phyloP scores from a whole-genome alignment of 495 filamentous ascomycete species.

The Penicillium roqueforti region DNA sequence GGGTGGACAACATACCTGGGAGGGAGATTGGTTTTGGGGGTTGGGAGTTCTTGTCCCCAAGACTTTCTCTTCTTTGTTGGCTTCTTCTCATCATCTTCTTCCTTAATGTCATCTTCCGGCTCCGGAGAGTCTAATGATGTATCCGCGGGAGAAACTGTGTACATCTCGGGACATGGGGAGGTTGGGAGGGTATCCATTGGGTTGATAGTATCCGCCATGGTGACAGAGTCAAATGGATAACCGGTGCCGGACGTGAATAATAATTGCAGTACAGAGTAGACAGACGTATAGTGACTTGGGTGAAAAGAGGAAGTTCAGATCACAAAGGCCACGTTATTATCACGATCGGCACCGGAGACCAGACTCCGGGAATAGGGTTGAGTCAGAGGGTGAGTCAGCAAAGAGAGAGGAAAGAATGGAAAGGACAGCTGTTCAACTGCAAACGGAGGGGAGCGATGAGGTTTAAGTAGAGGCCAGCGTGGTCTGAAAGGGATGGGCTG shows the following conservation, averaged over 20 bases:
- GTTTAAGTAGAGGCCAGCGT: slow-evolving; percentile 48
- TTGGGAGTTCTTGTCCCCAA: slow-evolving; percentile 95
- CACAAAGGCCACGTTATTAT: slow-evolving; percentile 40
- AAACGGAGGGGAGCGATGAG: slow-evolving; percentile 12
- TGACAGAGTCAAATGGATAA: slow-evolving; percentile 16
- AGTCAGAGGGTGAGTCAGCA: slow-evolving; percentile 23
- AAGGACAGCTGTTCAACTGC: slow-evolving; percentile 36
- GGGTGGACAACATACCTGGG: slow-evolving; percentile 65
- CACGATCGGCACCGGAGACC: slow-evolving; percentile 29
- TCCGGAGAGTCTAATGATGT: slow-evolving; percentile 37
- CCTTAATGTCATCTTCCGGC: slow-evolving; percentile 23
- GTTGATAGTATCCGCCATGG: slow-evolving; percentile 38
- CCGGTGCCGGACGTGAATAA: slow-evolving; percentile 20
- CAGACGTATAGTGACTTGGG: slow-evolving; percentile 8
- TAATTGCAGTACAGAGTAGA: background rate
- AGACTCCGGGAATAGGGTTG: slow-evolving; percentile 9
- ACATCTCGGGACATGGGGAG: slow-evolving; percentile 33
- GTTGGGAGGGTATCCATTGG: slow-evolving; percentile 32
- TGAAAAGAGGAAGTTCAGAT: background rate
- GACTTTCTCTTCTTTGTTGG: slow-evolving; percentile 94
- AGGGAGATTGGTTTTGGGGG: slow-evolving; percentile 94
- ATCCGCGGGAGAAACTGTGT: slow-evolving; percentile 50
- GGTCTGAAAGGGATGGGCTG: slow-evolving; percentile 24
- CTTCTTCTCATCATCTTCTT: slow-evolving; percentile 56
- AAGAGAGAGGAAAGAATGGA: slow-evolving; percentile 13